These are phyloP conservation scores for Loxodes magnus DNA, from an alignment of 73 alveolate species.

Conservation along the genomic window DNA sequence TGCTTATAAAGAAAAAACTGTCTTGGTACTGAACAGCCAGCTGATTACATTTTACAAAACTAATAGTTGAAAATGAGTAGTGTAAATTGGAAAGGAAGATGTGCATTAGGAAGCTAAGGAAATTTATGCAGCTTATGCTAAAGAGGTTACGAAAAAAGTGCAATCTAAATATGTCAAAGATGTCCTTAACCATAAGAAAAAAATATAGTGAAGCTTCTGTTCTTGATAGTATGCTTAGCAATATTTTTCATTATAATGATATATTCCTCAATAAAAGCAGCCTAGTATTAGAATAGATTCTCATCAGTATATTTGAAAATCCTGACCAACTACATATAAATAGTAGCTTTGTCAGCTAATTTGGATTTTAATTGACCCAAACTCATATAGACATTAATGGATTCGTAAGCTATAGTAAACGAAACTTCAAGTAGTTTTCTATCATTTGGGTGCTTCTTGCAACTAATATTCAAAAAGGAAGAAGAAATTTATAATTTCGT, in stretches of 20 bases:
- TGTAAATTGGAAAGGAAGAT: too few relatives aligned
- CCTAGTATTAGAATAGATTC: conserved; percentile 15
- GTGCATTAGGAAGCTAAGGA: too few relatives aligned
- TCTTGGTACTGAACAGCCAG: too few relatives aligned
- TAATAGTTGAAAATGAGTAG: too few relatives aligned
- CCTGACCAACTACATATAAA: conserved; percentile 32
- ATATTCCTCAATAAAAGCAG: conserved; percentile 20
- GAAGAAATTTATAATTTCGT: conserved; percentile 16
- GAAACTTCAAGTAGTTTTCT: neutral
- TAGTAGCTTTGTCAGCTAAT: conserved; percentile 32
- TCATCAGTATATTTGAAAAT: conserved; percentile 44
- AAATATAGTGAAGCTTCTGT: conserved; percentile 14
- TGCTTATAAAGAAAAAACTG: too few relatives aligned
- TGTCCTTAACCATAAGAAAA: conserved; percentile 37
- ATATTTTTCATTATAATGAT: conserved; percentile 20
- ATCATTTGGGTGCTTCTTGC: conserved; percentile 33
- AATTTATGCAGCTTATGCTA: conserved; percentile 43
- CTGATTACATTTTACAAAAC: too few relatives aligned
- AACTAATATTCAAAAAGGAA: conserved; percentile 12
- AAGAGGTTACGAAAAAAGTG: conserved; percentile 42
- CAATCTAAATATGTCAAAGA: conserved; percentile 23
- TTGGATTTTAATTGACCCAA: conserved; percentile 51
- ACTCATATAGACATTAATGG: neutral
- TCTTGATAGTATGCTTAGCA: conserved; percentile 5
- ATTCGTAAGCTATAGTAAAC: neutral